A percentile compares a stretch with the other conserved stretches of the same genome.
phyloP scores from a whole-genome alignment of 805 yeast species.

The Blastobotrys parvus region DNA sequence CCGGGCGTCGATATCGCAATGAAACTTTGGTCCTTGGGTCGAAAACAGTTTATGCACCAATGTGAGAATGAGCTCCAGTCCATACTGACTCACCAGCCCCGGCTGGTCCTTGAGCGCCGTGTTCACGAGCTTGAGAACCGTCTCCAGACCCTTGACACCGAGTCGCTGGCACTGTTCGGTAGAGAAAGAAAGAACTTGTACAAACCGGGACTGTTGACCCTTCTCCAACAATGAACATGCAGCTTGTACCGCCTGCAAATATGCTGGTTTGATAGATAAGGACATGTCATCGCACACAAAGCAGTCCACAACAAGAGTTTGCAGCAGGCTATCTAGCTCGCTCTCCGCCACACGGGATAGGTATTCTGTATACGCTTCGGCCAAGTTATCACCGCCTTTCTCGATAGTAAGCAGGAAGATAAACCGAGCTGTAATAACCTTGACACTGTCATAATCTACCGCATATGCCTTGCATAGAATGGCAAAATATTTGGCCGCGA shows the following conservation, averaged over 20 bases:
- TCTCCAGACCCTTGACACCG: neutral
- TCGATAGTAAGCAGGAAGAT: neutral
- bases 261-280: neutral
- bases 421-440: neutral
- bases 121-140: too few species aligned
- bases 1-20: constrained; percentile 10
- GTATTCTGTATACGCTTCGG: neutral
- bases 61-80: constrained; percentile 47
- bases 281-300: neutral
- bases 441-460: neutral
- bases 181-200: neutral
- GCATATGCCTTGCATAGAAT: neutral
- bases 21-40: constrained; percentile 19
- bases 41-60: constrained; percentile 27
- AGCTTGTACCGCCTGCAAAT: neutral
- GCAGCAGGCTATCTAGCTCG: too few species aligned
- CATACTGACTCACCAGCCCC: constrained; percentile 59
- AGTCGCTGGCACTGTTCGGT: neutral
- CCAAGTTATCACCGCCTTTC: neutral
- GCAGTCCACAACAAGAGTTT: too few species aligned
- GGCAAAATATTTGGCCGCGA: neutral
- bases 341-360: neutral
- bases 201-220: neutral
- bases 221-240: neutral
- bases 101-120: constrained; percentile 38